Percentiles rank a stretch among this genome's conserved stretches.
phyloP scores from a whole-genome alignment of 495 filamentous ascomycete species.

The Achaetomiella virescens region DNA sequence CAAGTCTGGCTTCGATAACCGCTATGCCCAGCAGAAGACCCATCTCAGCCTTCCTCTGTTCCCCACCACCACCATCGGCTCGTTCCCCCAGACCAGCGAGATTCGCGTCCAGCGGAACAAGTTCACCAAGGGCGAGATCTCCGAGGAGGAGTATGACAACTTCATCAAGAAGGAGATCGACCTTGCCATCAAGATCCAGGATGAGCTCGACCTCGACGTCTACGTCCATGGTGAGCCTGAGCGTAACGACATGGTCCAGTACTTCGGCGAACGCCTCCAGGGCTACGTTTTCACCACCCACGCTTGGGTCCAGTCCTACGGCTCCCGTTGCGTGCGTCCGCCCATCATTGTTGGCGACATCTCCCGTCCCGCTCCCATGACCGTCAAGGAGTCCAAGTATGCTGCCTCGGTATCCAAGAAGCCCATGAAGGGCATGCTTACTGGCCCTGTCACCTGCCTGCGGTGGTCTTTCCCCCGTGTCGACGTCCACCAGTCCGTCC shows the following conservation, averaged over 20 bases:
- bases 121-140: constrained; percentile 97
- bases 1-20: constrained; percentile 74
- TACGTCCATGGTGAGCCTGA: constrained; percentile 98
- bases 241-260: constrained; percentile 99
- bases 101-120: constrained; percentile 94
- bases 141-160: constrained; percentile 82
- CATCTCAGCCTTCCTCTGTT: constrained; percentile 88
- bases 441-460: constrained; percentile 95
- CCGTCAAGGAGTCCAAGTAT: constrained; percentile 99
- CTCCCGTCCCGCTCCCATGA: constrained; percentile 93
- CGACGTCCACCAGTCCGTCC: constrained; percentile 96
- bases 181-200: constrained; percentile 88
- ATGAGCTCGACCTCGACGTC: constrained; percentile 90
- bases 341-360: constrained; percentile 98
- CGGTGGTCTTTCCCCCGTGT: constrained; percentile 99
- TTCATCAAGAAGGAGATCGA: constrained; percentile 99
- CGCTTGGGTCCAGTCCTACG: constrained; percentile 97
- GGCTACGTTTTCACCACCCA: constrained; percentile 99
- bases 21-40: constrained; percentile 79
- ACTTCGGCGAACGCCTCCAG: constrained; percentile 94
- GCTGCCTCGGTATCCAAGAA: constrained; percentile 92
- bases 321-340: constrained; percentile 94
- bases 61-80: constrained; percentile 98
- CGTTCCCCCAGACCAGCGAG: constrained; percentile 98
- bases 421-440: constrained; percentile 99